These are phyloP conservation scores for Ceratocystis harringtonii DNA, from an alignment of 2,329 filamentous ascomycete species.

Conservation along the genomic window DNA sequence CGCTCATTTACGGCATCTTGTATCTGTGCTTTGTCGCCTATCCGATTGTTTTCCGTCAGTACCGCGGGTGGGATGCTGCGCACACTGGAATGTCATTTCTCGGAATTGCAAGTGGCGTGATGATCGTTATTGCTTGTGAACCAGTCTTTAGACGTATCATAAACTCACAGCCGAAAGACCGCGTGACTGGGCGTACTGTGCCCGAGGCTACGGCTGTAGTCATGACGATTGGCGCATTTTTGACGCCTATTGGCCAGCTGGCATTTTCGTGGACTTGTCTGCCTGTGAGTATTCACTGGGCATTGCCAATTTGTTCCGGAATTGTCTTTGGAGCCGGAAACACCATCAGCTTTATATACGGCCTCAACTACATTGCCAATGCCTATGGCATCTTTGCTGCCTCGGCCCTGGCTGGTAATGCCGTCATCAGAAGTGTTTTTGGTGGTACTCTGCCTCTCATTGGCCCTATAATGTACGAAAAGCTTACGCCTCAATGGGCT, in stretches of 20 bases:
- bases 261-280: slow-evolving; percentile 82
- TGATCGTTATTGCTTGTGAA: slow-evolving; percentile 47
- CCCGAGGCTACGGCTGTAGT: slow-evolving; percentile 73
- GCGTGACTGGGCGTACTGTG: slow-evolving; percentile 53
- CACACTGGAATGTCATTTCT: slow-evolving; percentile 63
- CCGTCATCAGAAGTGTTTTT: slow-evolving; percentile 54
- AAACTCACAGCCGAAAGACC: slow-evolving; percentile 59
- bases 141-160: slow-evolving; percentile 65
- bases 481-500: slow-evolving; percentile 61
- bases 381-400: slow-evolving; percentile 72
- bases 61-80: slow-evolving; percentile 62
- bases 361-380: slow-evolving; percentile 62
- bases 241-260: slow-evolving; percentile 64
- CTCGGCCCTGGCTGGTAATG: slow-evolving; percentile 64
- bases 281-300: slow-evolving; percentile 63
- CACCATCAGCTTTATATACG: slow-evolving; percentile 66
- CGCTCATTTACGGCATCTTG: slow-evolving; percentile 70
- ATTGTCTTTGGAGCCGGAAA: slow-evolving; percentile 69
- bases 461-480: slow-evolving; percentile 54
- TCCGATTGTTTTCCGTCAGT: slow-evolving; percentile 62
- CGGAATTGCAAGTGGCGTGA: slow-evolving; percentile 49
- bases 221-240: slow-evolving; percentile 60
- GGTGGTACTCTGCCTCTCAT: slow-evolving; percentile 69
- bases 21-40: slow-evolving; percentile 87
- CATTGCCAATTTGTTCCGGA: slow-evolving; percentile 62